Base-by-base conservation (phyloP, 192 early-diverging fungal genomes). In the Pecoramyces ruminantium region DNA sequence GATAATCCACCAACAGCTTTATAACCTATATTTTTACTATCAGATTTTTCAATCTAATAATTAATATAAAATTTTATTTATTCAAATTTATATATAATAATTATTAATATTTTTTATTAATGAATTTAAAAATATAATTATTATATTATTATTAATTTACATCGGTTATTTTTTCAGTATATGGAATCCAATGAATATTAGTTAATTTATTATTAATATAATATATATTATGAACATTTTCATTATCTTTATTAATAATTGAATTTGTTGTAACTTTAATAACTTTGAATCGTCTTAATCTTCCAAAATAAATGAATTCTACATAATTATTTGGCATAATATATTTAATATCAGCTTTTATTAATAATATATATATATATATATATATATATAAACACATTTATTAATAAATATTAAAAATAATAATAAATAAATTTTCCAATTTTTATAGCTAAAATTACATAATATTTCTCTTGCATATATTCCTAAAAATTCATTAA, bases 1-100 rank as follows among this genome's bases (percentile, higher is more conserved):
- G 85, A 85, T 12, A 98, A 87, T 4, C 97, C 97, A 29, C 97
- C 97, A 38, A 98, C 93, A 13, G 88, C 81, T 14, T 85, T 85
- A 84, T 93, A 95, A 6, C 80, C 82, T 25, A 80, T 18, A 38
- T 58, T 67, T 21, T n/a, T 16, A 29, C 27, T 18, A 17, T 25
- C 25, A 25, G 9, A 0, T n/a, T n/a, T 27, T n/a, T 18, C 9
- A 11, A 11, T 17, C 78, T 79, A n/a, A 9, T 25, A 13, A 14
- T 29, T 30, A 78, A 14, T 8, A 30, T 29, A 78, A n/a, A n/a
- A n/a, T n/a, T n/a, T n/a, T n/a, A n/a, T n/a, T n/a, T n/a, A n/a
- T n/a, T n/a, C n/a, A n/a, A n/a, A n/a, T n/a, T n/a, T n/a, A n/a
- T n/a, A n/a, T n/a, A n/a, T n/a, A n/a, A n/a, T n/a, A n/a, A n/a